Evolutionary conservation across 345 rosid species (phyloP), one percentile per base, ranked within the genome.

Genomic region (Noccaea bulbosa): DNA sequence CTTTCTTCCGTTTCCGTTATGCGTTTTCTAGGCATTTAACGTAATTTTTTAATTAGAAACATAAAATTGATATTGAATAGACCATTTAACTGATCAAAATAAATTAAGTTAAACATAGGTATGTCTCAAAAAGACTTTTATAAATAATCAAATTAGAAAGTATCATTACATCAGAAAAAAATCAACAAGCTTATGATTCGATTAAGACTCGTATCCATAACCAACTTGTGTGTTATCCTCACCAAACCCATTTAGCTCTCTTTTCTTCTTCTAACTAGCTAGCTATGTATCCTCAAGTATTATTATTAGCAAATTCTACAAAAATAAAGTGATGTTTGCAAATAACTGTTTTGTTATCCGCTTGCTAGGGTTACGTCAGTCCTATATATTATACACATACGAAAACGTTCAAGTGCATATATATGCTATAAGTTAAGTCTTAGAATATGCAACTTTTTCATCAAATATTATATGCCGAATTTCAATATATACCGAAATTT

Each of bases 121-220:
- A 35, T 46, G 43, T 60, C 37, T 17, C 35, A 71, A 6, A 8
- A 37, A 35, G 4, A 63, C 50, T 34, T 69, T 8, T 22, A 14
- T 55, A 39, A 46, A 65, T 33, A 10, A 30, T 47, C 54, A 34
- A 62, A 53, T 33, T 33, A 4, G 38, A 69, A 63, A 20, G 6
- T 54, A 54, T 14, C 22, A 7, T 8, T 44, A 40, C 33, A 33
- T 32, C 9, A 5, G 0, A 35, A 37, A 43, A 52, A 55, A 37
- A 24, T 73, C 71, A 65, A 67, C 77, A 73, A 73, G 61, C 17
- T 57, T 39, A 73, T 73, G 72, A 73, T 73, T 73, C 39, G 67
- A 73, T 40, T 57, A 65, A 57, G 77, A 73, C 77, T 40, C 60
- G 14, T 49, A 7, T 60, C 33, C 57, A 27, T 37, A 46, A 39